A percentile compares a stretch with the other conserved stretches of the same genome.
These are phyloP conservation scores for Potentilla sterilis DNA, from an alignment of 306 rosid genomes.

Conservation along the genomic window DNA sequence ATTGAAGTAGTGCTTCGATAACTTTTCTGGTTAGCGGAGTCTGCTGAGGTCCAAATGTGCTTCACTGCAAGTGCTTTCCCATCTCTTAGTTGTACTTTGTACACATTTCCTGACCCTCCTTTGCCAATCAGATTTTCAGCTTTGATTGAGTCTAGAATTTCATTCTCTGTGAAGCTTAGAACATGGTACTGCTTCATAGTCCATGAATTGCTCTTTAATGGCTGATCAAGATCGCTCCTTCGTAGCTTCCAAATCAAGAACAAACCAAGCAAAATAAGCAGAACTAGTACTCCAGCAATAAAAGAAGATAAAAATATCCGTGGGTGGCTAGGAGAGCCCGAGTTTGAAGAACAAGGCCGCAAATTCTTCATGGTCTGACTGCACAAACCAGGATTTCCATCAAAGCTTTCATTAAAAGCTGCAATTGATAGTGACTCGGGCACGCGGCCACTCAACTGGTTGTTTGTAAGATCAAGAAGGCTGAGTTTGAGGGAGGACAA, in stretches of 20 bases:
- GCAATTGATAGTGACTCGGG: conserved; percentile 58
- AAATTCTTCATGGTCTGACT: conserved; percentile 42
- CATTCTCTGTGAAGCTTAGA: conserved; percentile 62
- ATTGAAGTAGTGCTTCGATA: conserved; percentile 58
- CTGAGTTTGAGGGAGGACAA: conserved; percentile 57
- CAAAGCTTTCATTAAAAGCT: conserved; percentile 59
- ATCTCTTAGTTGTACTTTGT: conserved; percentile 50
- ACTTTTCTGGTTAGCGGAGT: conserved; percentile 29
- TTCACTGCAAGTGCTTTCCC: conserved; percentile 73
- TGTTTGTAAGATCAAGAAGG: conserved; percentile 76
- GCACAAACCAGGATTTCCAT: conserved; percentile 79
- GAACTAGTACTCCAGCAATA: conserved; percentile 42
- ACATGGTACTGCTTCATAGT: conserved; percentile 64
- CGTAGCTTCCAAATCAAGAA: conserved; percentile 46
- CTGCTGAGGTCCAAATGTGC: conserved; percentile 67
- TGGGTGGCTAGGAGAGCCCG: conserved; percentile 23
- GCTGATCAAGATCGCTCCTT: conserved; percentile 33
- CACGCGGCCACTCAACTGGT: conserved; percentile 55
- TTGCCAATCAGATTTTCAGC: conserved; percentile 67
- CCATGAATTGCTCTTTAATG: conserved; percentile 57
- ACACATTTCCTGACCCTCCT: conserved; percentile 93
- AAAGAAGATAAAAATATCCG: conserved; percentile 43
- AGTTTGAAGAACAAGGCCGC: conserved; percentile 43
- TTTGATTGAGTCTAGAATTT: conserved; percentile 55
- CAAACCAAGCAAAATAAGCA: conserved; percentile 36